Percentiles rank a stretch among this genome's conserved stretches.
Evolutionary conservation across 345 rosid species (phyloP).

Genomic region (Gossypium mustelinum): DNA sequence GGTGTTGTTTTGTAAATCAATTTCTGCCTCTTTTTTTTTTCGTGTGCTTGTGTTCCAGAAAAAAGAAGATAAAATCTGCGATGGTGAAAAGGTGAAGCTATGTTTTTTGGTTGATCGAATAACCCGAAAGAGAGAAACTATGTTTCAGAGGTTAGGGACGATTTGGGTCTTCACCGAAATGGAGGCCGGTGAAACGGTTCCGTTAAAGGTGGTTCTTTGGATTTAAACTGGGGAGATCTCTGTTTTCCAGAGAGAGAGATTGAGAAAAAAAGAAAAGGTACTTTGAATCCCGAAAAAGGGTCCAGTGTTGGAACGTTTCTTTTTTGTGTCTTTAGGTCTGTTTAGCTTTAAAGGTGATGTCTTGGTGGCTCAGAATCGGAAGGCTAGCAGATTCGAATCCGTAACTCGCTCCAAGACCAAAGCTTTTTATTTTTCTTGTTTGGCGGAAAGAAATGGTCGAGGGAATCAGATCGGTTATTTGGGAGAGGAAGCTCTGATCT

Average conservation of each 20-base stretch:
- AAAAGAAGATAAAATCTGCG: neutral
- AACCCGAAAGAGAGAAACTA: neutral
- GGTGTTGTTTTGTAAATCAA: neutral
- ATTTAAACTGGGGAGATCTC: constrained; percentile 20
- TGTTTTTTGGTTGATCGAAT: neutral
- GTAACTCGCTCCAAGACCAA: neutral
- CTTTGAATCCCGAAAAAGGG: neutral
- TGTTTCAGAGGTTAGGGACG: constrained; percentile 35
- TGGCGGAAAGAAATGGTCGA: constrained; percentile 13
- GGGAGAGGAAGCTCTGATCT: constrained; percentile 64
- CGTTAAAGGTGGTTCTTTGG: constrained; percentile 20
- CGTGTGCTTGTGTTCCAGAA: neutral
- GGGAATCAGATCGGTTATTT: constrained; percentile 42
- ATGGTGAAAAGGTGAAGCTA: constrained; percentile 10
- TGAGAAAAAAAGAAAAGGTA: neutral
- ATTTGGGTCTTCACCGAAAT: constrained; percentile 13
- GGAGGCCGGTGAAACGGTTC: constrained; percentile 21
- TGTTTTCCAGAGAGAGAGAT: neutral
- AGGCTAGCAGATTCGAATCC: neutral
- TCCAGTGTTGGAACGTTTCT: neutral
- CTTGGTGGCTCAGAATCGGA: neutral
- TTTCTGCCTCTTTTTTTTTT: neutral
- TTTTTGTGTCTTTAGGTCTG: neutral
- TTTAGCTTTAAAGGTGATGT: neutral
- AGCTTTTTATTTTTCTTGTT: constrained; percentile 11